Evolutionary conservation across 805 yeast genomes (phyloP).

Genomic region (Saccharomycopsis sp.): DNA sequence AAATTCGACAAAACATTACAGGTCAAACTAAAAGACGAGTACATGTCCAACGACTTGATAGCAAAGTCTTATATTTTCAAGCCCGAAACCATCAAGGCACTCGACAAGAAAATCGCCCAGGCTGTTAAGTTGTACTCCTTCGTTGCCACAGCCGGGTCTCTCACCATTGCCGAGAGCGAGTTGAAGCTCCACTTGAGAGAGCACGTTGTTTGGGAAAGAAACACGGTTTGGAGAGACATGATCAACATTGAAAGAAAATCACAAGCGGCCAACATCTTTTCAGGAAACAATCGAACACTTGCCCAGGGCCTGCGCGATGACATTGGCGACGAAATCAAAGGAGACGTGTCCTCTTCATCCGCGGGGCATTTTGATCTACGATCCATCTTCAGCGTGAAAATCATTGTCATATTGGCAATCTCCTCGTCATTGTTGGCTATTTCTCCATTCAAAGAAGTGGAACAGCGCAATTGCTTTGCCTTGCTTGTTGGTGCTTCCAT

Average conservation of each 20-base stretch:
- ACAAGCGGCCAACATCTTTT: slow-evolving; percentile 53
- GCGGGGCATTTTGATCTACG: background rate
- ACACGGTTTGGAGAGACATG: slow-evolving; percentile 97
- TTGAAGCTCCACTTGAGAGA: slow-evolving; percentile 54
- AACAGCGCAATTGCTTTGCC: slow-evolving; percentile 75
- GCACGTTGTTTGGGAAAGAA: slow-evolving; percentile 94
- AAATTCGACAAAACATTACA: slow-evolving; percentile 82
- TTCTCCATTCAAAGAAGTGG: slow-evolving; percentile 36
- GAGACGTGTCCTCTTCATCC: background rate
- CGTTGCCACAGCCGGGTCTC: slow-evolving; percentile 33
- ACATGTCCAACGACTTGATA: slow-evolving; percentile 39
- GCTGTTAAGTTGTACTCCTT: slow-evolving; percentile 48
- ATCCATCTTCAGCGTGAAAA: background rate
- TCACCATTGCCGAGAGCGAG: slow-evolving; percentile 38
- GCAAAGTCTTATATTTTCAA: slow-evolving; percentile 49
- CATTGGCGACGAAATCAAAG: no score
- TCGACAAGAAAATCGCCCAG: slow-evolving; percentile 47
- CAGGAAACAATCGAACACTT: no score
- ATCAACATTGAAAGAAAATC: slow-evolving; percentile 81
- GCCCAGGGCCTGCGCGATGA: no score
- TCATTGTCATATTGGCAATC: background rate
- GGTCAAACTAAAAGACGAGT: slow-evolving; percentile 49
- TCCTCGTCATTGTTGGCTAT: background rate
- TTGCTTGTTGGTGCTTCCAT: slow-evolving; percentile 71
- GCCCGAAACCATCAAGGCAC: slow-evolving; percentile 34